phyloP scores from a whole-genome alignment of 2,329 filamentous ascomycete species.

The Pseudogymnoascus sp. region DNA sequence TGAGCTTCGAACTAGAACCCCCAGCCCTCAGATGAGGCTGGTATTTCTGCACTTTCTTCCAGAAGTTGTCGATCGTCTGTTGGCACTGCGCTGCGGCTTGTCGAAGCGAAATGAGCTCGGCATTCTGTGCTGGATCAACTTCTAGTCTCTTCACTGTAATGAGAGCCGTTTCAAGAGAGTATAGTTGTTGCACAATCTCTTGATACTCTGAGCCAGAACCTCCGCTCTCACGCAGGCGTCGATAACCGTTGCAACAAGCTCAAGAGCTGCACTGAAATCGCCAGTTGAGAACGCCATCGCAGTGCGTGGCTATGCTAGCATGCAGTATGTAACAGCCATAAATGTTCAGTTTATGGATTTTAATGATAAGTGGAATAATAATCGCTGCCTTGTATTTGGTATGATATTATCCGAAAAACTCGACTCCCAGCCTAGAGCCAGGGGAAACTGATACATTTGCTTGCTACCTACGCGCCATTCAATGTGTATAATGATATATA shows the following conservation, averaged over 20 bases:
- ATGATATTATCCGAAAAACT: not conserved
- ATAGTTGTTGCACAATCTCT: slow-evolving; percentile 17
- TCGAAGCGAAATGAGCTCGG: slow-evolving; percentile 20
- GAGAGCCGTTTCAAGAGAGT: slow-evolving; percentile 22
- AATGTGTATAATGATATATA: not conserved
- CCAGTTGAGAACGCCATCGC: slow-evolving; percentile 20
- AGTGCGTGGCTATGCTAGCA: not conserved
- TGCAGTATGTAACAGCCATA: not conserved
- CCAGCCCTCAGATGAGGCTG: slow-evolving; percentile 19
- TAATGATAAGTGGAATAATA: not conserved
- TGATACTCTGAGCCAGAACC: slow-evolving; percentile 7
- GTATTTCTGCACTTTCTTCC: slow-evolving; percentile 23
- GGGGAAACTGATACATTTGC: not conserved
- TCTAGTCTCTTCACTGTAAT: slow-evolving; percentile 24
- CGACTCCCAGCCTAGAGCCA: not conserved
- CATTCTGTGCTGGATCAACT: slow-evolving; percentile 17
- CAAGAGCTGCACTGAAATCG: slow-evolving; percentile 23
- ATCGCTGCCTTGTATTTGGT: not conserved
- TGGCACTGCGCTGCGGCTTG: slow-evolving; percentile 23
- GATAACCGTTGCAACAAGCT: slow-evolving; percentile 20
- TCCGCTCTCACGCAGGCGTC: slow-evolving; percentile 16
- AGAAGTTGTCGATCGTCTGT: slow-evolving; percentile 24
- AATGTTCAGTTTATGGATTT: not conserved
- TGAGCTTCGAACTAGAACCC: slow-evolving; percentile 14
- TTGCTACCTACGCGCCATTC: not conserved